Percentiles rank a stretch among this genome's conserved stretches.
Conservation (phyloP, 768 basidiomycete genomes). For the Mycena polygramma region DNA sequence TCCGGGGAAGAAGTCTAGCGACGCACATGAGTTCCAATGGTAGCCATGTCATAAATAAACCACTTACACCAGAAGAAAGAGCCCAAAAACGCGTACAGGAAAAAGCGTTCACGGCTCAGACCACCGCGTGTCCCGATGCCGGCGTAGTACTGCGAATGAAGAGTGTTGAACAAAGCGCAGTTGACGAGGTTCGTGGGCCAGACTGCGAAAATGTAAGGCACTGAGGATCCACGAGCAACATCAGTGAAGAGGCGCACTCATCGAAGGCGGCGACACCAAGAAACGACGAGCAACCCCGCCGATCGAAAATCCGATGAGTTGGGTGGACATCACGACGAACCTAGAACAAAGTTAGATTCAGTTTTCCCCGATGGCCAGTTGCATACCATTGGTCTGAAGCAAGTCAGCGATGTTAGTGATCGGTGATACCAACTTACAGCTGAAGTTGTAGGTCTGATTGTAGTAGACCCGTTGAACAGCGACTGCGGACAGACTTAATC, state of each 20-base stretch:
- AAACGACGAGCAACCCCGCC: slow-evolving; percentile 81
- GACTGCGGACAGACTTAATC: slow-evolving; percentile 61
- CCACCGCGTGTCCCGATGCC: slow-evolving; percentile 76
- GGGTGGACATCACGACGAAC: slow-evolving; percentile 82
- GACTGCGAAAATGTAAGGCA: slow-evolving; percentile 54
- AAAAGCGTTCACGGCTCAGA: slow-evolving; percentile 83
- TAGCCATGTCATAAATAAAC: slow-evolving; percentile 40
- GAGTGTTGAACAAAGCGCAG: slow-evolving; percentile 84
- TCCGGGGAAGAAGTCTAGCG: slow-evolving; percentile 66
- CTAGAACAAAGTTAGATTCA: background rate
- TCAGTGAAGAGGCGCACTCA: slow-evolving; percentile 61
- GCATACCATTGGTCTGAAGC: slow-evolving; percentile 70
- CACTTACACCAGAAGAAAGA: slow-evolving; percentile 67
- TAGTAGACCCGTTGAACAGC: slow-evolving; percentile 85
- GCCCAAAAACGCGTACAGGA: slow-evolving; percentile 71
- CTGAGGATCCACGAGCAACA: background rate
- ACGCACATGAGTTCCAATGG: background rate
- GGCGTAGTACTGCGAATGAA: slow-evolving; percentile 79
- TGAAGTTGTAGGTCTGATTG: slow-evolving; percentile 70
- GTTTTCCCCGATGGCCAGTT: too few species aligned
- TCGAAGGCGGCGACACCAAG: slow-evolving; percentile 78
- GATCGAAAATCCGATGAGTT: slow-evolving; percentile 87
- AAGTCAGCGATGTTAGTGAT: slow-evolving; percentile 19
- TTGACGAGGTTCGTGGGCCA: slow-evolving; percentile 84
- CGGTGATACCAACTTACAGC: slow-evolving; percentile 55